Percentiles rank a stretch among this genome's conserved stretches.
phyloP scores from a whole-genome alignment of 2,329 filamentous ascomycete species.

The Hymenoscyphus repandus region DNA sequence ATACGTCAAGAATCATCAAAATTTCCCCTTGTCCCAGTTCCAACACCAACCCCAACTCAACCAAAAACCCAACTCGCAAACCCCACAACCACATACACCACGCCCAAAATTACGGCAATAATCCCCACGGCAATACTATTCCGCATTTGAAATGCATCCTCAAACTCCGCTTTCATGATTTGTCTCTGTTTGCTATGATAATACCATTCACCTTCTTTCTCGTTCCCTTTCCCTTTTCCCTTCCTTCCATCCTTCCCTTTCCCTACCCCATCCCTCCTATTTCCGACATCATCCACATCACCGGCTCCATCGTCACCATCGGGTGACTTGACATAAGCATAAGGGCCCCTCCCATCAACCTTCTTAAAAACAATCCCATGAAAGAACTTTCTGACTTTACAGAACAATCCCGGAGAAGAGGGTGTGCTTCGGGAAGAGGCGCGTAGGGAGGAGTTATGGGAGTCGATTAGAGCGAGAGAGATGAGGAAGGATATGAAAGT shows the following conservation, averaged over 20 bases:
- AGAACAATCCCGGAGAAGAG: background rate
- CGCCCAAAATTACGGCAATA: conserved; percentile 10
- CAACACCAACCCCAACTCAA: background rate
- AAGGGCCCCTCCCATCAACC: conserved; percentile 7
- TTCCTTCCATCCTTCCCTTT: background rate
- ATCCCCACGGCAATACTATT: conserved; percentile 25
- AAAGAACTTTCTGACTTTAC: conserved; percentile 8
- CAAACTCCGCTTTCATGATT: conserved; percentile 30
- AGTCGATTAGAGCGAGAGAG: conserved; percentile 29
- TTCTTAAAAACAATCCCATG: conserved; percentile 20
- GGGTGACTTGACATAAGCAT: conserved; percentile 22
- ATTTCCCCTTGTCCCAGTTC: background rate
- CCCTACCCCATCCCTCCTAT: conserved; percentile 1
- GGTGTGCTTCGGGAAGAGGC: conserved; percentile 5
- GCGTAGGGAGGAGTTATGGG: conserved; percentile 20
- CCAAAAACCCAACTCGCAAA: background rate
- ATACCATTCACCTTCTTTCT: conserved; percentile 26
- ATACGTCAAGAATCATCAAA: too few relatives aligned
- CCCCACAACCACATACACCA: background rate
- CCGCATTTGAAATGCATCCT: conserved; percentile 29
- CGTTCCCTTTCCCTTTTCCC: conserved; percentile 3
- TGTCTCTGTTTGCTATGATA: conserved; percentile 30
- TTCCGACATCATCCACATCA: too few relatives aligned
- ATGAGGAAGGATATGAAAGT: conserved; percentile 31
- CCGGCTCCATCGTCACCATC: background rate